Base-by-base conservation (phyloP, 441 rosid genomes). In the Pelargonium exstipulatum region DNA sequence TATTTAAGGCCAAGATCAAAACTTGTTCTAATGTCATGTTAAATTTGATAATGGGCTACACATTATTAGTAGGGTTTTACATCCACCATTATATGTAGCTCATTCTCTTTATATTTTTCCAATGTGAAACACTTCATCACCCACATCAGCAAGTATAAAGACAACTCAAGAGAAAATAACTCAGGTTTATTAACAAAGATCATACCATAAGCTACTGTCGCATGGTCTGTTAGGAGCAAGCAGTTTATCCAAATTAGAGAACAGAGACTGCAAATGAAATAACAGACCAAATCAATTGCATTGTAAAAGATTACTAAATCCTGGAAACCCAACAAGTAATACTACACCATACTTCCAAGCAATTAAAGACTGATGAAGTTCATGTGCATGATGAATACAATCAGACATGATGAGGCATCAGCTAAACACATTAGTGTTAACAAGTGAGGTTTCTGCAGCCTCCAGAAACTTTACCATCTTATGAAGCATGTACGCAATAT, bases 151-250 rank as follows among this genome's bases (percentile, higher is more conserved):
- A 62, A 20, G 16, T 62, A 62, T 26, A 62, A 9, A 24, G 17
- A 24, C 16, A 24, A 5, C 9, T 9, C 6, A 26, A 12, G 65
- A 24, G 32, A 22, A 13, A 4, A 26, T 24, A 10, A 12, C 37
- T 32, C n/a, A n/a, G 5, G 55, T 48, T 13, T 48, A 9, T 13
- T 51, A 14, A 29, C 42, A 35, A 55, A 64, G 14, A 32, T 17
- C 65, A 26, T 76, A 76, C 78, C 78, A 76, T 62, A 76, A 64
- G 69, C 70, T 71, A 53, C 69, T 62, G 64, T 76, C 72, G 43
- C 78, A 76, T 55, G 78, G 78, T 29, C 74, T 69, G 64, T 71
- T 45, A 5, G 78, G 78, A 37, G 75, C 78, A 9, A 73, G 58
- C 10, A 73, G 49, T 64, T 43, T 51, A 60, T 69, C 71, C 51